A percentile compares a stretch with the other conserved stretches of the same genome.
Conservation (phyloP, 768 basidiomycete species). For the Brasilioporus rufonigricans region DNA sequence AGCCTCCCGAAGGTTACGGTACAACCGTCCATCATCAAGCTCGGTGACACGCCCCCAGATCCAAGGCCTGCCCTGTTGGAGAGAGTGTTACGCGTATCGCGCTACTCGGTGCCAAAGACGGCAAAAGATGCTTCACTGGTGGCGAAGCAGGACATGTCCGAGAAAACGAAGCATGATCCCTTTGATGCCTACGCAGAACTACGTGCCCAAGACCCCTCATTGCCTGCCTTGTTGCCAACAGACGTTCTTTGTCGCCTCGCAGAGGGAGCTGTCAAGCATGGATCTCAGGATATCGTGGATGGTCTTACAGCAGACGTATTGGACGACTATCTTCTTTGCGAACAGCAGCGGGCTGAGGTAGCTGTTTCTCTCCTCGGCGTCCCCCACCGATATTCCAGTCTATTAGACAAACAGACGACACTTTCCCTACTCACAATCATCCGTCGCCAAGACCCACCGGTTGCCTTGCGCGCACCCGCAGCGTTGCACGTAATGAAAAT, state of each 20-base stretch:
- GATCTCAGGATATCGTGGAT: constrained; percentile 36
- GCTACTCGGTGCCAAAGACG: constrained; percentile 23
- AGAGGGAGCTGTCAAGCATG: constrained; percentile 27
- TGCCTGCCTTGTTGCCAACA: constrained; percentile 23
- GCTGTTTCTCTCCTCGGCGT: constrained; percentile 27
- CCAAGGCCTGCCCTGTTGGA: constrained; percentile 20
- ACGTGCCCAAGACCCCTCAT: constrained; percentile 24
- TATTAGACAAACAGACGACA: constrained; percentile 24
- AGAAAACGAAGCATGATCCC: constrained; percentile 21
- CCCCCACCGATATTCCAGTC: constrained; percentile 14
- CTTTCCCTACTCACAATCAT: constrained; percentile 21
- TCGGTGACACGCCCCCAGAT: constrained; percentile 1
- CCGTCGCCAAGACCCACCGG: constrained; percentile 11
- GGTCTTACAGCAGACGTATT: constrained; percentile 40
- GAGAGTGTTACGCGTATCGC: constrained; percentile 28
- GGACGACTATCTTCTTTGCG: constrained; percentile 25
- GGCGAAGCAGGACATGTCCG: constrained; percentile 8
- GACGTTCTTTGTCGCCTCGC: constrained; percentile 31
- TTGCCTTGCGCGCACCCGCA: constrained; percentile 13
- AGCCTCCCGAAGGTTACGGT: constrained; percentile 5
- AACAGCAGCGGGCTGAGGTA: constrained; percentile 23
- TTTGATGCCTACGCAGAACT: constrained; percentile 29
- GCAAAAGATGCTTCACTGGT: constrained; percentile 7
- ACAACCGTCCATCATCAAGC: not conserved
- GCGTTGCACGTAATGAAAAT: constrained; percentile 20